These are phyloP conservation scores for Colletotrichum graminicola DNA, from an alignment of 2,329 filamentous ascomycete species.

Conservation along the genomic window DNA sequence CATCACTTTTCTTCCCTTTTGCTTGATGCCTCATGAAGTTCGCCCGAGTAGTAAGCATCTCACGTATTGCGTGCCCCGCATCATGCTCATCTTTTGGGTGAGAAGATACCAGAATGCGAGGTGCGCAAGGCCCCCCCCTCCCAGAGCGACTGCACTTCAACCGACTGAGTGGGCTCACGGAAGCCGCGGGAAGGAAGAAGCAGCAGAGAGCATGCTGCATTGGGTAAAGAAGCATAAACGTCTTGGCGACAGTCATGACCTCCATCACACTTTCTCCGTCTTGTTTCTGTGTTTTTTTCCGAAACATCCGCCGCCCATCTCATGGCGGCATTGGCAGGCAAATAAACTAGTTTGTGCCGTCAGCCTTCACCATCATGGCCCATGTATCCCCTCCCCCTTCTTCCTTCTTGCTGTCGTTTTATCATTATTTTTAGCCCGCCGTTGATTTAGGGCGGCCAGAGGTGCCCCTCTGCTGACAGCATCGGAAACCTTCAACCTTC, in stretches of 20 bases:
- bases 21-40: neutral
- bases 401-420: neutral
- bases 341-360: neutral
- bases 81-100: constrained; percentile 30
- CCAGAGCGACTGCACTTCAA: too few species aligned
- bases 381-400: neutral
- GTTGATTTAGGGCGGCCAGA: neutral
- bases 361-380: neutral
- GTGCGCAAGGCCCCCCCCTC: too few species aligned
- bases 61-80: constrained; percentile 24
- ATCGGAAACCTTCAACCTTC: constrained; percentile 4
- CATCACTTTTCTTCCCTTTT: neutral
- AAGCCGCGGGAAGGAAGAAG: constrained; percentile 5
- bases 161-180: neutral
- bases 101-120: neutral
- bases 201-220: neutral
- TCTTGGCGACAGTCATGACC: constrained; percentile 23
- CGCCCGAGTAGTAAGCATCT: neutral
- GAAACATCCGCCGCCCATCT: neutral
- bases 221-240: neutral
- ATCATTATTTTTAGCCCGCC: neutral
- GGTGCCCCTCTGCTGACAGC: neutral
- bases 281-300: constrained; percentile 15
- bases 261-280: constrained; percentile 30
- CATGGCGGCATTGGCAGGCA: neutral